phyloP scores from a whole-genome alignment of 192 early-diverging fungal genomes.

The Coemansia sp. region DNA sequence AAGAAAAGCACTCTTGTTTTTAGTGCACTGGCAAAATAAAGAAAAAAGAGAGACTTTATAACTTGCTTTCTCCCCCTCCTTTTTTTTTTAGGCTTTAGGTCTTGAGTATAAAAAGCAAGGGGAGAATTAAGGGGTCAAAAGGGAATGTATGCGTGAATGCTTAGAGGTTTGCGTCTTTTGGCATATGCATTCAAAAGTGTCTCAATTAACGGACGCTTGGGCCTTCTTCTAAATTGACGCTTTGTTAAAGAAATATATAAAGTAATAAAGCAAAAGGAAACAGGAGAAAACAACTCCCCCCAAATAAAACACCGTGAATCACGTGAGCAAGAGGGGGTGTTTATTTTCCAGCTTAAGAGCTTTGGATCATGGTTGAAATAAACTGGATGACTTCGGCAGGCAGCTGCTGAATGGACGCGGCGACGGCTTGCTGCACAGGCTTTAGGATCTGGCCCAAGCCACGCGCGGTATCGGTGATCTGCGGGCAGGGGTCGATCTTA shows the following conservation, averaged over 20 bases:
- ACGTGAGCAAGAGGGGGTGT: neutral
- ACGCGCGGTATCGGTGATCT: constrained; percentile 34
- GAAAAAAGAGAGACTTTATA: neutral
- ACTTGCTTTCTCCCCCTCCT: no score
- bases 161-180: no score
- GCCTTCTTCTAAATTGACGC: no score
- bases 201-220: no score
- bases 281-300: neutral
- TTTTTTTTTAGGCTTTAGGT: no score
- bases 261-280: neutral
- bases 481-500: constrained; percentile 64
- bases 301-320: constrained; percentile 1
- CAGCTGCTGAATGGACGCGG: constrained; percentile 21
- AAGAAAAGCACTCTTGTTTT: no score
- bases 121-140: no score
- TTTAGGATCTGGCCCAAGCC: constrained; percentile 34
- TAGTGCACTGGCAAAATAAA: no score
- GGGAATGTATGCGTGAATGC: no score
- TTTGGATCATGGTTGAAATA: constrained; percentile 14
- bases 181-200: no score
- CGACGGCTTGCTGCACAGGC: constrained; percentile 22
- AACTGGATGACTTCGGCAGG: constrained; percentile 13
- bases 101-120: no score
- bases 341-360: neutral
- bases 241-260: no score